Base-by-base conservation (phyloP, 2,329 filamentous ascomycete species). In the Xylaria multiplex region DNA sequence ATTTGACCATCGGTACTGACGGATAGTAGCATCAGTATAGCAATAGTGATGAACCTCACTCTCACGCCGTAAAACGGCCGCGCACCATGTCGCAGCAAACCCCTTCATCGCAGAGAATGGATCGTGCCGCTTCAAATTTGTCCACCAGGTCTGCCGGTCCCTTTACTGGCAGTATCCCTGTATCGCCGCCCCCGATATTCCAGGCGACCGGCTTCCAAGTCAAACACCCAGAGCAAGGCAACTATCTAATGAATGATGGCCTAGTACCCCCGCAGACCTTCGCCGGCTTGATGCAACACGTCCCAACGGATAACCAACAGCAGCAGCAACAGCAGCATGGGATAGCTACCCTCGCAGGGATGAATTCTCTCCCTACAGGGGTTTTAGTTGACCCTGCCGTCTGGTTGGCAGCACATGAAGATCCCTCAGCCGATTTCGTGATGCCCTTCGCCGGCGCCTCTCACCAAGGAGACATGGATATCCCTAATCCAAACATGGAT, bases 91-190 rank as follows among this genome's bases (percentile, higher is more conserved):
- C 77, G 35, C 78, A 78, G 55, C 76, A 79, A 62, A 56, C 61
- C 7, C 70, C 75, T 13, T 67, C 74, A 8, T 75, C 78, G 1
- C 76, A 79, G 35, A 75, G 76, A 67, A 85, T 85, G 83, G 77
- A 79, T 70, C 81, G 83, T 62, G 80, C 77, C 60, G 74, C 76
- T 14, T 85, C 83, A 45, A 81, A 77, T 69, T 76, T 78, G 37
- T 81, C 81, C 9, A 78, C 80, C 30, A 75, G 72, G 56, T 76
- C 78, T 32, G 79, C 74, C 45, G 75, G 78, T 53, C 79, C 81
- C 42, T 83, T 82, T 61, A 75, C 75, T 65, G 74, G 69, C 70
- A 77, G 73, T 40, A 73, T 74, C 53, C 76, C 76, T 61, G 75
- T 81, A 68, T 77, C 79, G 2, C 77, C 79, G 37, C 77, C 77